Base-by-base conservation (phyloP, 2,329 filamentous ascomycete species). In the Alternaria sp. region DNA sequence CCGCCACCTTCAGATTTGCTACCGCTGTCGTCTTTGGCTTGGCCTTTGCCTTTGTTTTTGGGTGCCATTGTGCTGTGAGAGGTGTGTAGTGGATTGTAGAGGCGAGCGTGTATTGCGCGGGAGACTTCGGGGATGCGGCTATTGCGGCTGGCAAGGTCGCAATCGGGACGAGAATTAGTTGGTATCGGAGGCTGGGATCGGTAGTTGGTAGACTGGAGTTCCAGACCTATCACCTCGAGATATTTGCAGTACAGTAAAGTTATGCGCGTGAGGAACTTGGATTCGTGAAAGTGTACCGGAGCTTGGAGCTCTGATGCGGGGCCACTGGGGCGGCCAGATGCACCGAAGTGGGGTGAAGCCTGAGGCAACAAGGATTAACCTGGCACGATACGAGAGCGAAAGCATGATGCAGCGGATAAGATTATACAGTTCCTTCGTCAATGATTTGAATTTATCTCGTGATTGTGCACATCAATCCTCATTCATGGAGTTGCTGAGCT, bases 41-140 rank as follows among this genome's bases (percentile, higher is more conserved):
- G 74, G 62, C 57, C 53, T 61, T 77, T 73, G 65, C 60, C 63
- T 64, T 77, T 77, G 56, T 71, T 72, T 55, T 75, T 76, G 4
- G 69, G 73, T 12, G 72, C 47, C 73, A 76, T 75, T n/a, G 7
- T 56, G 23, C 8, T 1, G 36, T 40, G 36, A 1, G 32, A 40
- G 32, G 32, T n/a, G 1, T n/a, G 2, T 9, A n/a, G 32, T 30
- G 3, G 28, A 2, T 2, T 28, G 10, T 32, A 25, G 28, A 28
- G 1, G 13, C 8, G 49, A 19, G 28, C 10, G 28, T 10, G 49
- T 40, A 40, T n/a, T 1, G 6, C 13, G 9, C 3, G 15, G 19
- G 6, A n/a, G 13, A 8, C 1, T 23, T 52, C 36, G 19, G 13
- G 19, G 30, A 52, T 25, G 30, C 21, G 15, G 49, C 30, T 10